phyloP scores from a whole-genome alignment of 2,329 filamentous ascomycete genomes.

The Claviceps arundinis region DNA sequence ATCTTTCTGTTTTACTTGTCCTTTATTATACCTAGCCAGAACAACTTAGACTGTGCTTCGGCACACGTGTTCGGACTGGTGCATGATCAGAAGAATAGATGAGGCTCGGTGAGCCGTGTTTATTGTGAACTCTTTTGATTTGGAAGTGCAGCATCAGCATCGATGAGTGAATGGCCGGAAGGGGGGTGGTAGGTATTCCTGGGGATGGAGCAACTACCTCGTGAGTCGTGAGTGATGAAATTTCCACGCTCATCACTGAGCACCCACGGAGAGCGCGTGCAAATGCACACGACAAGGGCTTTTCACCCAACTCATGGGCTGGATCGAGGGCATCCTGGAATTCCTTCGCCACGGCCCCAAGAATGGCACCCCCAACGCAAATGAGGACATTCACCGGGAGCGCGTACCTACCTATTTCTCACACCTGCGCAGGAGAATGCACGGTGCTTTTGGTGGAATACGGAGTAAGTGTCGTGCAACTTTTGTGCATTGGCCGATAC shows the following conservation, averaged over 20 bases:
- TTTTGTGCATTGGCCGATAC: too few species aligned
- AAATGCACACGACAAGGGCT: slow-evolving; percentile 78
- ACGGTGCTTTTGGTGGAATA: too few species aligned
- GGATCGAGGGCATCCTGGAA: slow-evolving; percentile 90
- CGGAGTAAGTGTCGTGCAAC: too few species aligned
- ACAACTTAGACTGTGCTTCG: neutral
- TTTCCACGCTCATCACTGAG: too few species aligned
- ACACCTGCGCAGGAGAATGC: too few species aligned
- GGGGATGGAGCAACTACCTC: too few species aligned
- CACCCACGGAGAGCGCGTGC: too few species aligned
- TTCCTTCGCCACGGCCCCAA: slow-evolving; percentile 79
- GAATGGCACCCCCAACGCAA: slow-evolving; percentile 84
- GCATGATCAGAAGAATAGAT: slow-evolving; percentile 4
- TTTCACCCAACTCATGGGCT: slow-evolving; percentile 91
- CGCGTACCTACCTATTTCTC: too few species aligned
- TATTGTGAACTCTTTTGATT: neutral
- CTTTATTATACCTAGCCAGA: slow-evolving; percentile 1
- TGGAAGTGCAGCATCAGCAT: neutral
- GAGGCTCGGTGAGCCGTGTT: neutral
- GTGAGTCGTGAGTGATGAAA: too few species aligned
- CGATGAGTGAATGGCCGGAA: too few species aligned
- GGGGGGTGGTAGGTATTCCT: too few species aligned
- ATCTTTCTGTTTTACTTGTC: neutral
- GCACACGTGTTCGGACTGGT: neutral
- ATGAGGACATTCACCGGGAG: slow-evolving; percentile 77